Evolutionary conservation across 495 filamentous ascomycete species (phyloP).

Genomic region (Penicillium samsonianum): DNA sequence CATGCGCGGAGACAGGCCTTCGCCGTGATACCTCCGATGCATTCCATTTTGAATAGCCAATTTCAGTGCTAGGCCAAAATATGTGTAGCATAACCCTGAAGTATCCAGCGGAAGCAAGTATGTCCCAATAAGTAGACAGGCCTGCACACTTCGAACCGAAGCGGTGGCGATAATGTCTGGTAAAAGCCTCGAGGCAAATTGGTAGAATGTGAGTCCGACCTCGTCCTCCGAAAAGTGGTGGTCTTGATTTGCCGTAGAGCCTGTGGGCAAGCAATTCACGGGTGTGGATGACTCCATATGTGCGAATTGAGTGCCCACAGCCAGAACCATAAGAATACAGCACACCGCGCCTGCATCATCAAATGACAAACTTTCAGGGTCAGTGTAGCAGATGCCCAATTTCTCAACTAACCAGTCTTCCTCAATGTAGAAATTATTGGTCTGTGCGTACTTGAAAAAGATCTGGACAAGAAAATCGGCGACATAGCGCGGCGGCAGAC

Average conservation of each 20-base stretch:
- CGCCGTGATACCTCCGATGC: constrained; percentile 51
- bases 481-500: constrained; percentile 53
- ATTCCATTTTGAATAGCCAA: constrained; percentile 57
- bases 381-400: constrained; percentile 46
- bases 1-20: constrained; percentile 45
- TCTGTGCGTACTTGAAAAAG: constrained; percentile 56
- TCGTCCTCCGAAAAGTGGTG: constrained; percentile 53
- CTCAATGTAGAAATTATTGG: constrained; percentile 55
- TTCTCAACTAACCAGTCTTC: constrained; percentile 51
- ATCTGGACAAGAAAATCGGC: constrained; percentile 53
- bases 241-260: constrained; percentile 35
- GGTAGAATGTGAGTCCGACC: constrained; percentile 54
- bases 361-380: constrained; percentile 43
- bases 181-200: constrained; percentile 50
- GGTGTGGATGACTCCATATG: constrained; percentile 52
- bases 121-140: constrained; percentile 51
- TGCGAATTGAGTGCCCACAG: constrained; percentile 56
- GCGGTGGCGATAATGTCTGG: constrained; percentile 57
- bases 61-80: constrained; percentile 52
- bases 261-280: constrained; percentile 38
- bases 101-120: constrained; percentile 54
- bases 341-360: constrained; percentile 50
- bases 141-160: constrained; percentile 54
- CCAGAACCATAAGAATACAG: constrained; percentile 52
- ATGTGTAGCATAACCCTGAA: constrained; percentile 52